Evolutionary conservation across 345 rosid genomes (phyloP).

Genomic region (Melaleuca quinquenervia): DNA sequence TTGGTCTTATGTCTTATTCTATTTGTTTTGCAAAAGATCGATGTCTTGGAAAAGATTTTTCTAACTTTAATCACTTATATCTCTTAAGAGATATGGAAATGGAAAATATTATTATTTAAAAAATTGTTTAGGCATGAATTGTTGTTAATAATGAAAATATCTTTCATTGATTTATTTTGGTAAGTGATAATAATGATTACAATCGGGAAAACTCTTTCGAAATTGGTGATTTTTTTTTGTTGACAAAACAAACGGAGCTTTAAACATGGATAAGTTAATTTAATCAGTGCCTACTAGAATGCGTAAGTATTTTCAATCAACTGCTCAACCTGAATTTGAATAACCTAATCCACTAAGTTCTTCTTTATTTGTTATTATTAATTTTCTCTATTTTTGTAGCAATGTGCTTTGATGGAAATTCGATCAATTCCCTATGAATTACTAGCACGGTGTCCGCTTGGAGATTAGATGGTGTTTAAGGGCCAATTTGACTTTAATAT

Average conservation of each 20-base stretch:
- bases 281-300: not conserved
- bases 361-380: not conserved
- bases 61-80: not conserved
- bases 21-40: not conserved
- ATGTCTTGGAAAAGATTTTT: not conserved
- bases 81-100: not conserved
- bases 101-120: not conserved
- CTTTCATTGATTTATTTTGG: not conserved
- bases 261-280: not conserved
- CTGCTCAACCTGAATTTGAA: not conserved
- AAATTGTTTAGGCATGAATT: not conserved
- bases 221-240: not conserved
- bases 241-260: accelerated
- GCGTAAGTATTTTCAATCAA: not conserved
- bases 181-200: not conserved
- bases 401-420: not conserved
- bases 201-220: not conserved
- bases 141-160: not conserved
- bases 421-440: not conserved
- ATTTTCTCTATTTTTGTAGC: not conserved
- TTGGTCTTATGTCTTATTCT: not conserved
- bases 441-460: not conserved
- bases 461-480: not conserved
- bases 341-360: accelerated
- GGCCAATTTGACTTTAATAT: not conserved